Conservation (phyloP, 305 asterid genomes). For the Fraxinus platypoda region DNA sequence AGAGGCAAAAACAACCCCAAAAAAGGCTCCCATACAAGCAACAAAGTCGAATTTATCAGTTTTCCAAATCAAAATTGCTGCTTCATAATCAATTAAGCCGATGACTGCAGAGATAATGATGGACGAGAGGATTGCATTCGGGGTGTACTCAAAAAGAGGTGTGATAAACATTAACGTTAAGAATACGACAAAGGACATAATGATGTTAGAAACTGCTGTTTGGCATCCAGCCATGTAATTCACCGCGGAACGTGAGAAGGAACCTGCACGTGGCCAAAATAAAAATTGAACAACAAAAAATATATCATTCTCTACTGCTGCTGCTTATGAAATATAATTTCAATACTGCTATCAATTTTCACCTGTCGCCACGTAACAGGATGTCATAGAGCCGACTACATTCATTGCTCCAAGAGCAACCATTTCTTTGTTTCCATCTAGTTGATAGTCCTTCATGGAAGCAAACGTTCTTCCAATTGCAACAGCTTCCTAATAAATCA, state of each 20-base stretch:
- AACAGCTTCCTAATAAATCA: constrained; percentile 63
- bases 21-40: constrained; percentile 76
- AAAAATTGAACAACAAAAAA: background rate
- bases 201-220: constrained; percentile 79
- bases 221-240: constrained; percentile 86
- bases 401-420: constrained; percentile 88
- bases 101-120: constrained; percentile 80
- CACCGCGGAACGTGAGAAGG: constrained; percentile 82
- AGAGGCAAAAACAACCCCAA: constrained; percentile 60
- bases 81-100: constrained; percentile 63
- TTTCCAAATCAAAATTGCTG: constrained; percentile 68
- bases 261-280: constrained; percentile 41
- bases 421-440: constrained; percentile 91
- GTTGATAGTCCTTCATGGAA: constrained; percentile 73
- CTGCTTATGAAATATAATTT: background rate
- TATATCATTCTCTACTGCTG: background rate
- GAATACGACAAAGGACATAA: constrained; percentile 67
- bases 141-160: constrained; percentile 75
- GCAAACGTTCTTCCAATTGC: constrained; percentile 92
- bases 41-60: constrained; percentile 69
- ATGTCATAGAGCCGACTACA: constrained; percentile 73
- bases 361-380: constrained; percentile 88
- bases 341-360: background rate
- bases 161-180: constrained; percentile 61
- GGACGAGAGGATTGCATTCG: constrained; percentile 74